Conservation (phyloP, 148 eudicot genomes). For the Rhododendron ferrugineum region DNA sequence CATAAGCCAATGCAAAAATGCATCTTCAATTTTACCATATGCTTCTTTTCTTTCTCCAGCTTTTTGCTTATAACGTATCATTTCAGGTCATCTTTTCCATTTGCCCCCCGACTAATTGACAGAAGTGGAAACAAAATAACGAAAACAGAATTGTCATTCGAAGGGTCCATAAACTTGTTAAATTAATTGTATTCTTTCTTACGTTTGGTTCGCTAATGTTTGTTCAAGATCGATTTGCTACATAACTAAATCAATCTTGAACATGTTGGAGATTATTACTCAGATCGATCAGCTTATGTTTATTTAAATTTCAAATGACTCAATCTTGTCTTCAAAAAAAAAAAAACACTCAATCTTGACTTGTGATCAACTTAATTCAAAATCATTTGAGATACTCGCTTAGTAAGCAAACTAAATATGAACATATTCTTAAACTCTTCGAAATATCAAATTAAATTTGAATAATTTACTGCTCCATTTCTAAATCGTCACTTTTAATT, state of each 20-base stretch:
- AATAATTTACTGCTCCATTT: too few relatives aligned
- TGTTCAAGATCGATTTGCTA: not conserved
- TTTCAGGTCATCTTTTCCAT: not conserved
- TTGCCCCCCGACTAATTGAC: not conserved
- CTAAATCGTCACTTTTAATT: too few relatives aligned
- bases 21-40: slow-evolving; percentile 3
- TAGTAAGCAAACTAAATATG: too few relatives aligned
- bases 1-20: slow-evolving; percentile 27
- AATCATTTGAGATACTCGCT: too few relatives aligned
- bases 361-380: not conserved
- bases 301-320: not conserved
- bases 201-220: not conserved
- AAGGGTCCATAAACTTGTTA: not conserved
- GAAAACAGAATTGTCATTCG: not conserved
- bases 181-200: not conserved
- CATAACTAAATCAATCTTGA: not conserved
- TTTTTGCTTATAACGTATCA: not conserved
- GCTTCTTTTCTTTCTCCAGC: not conserved
- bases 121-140: not conserved
- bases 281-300: not conserved
- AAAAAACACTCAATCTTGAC: not conserved
- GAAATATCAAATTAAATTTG: too few relatives aligned
- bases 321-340: too few relatives aligned
- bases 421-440: too few relatives aligned
- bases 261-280: not conserved